Conservation (phyloP, 352 stramenopile species). For the Phytophthora palmivora region DNA sequence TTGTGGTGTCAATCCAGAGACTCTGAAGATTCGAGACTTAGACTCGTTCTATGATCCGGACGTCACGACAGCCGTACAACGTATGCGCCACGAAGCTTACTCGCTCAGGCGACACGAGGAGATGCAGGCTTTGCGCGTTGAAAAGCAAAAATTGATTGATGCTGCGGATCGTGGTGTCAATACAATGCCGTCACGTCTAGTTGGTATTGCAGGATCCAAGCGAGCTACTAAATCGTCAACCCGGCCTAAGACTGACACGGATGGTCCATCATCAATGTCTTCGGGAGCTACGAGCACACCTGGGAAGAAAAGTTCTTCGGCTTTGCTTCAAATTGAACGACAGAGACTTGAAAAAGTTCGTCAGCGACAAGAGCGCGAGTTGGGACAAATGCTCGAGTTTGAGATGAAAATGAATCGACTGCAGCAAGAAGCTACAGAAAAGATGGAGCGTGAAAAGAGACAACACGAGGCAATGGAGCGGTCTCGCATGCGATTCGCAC, state of each 20-base stretch:
- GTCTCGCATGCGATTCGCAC: constrained; percentile 63
- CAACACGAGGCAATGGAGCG: constrained; percentile 76
- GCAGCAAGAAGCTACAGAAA: constrained; percentile 76
- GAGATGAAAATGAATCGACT: constrained; percentile 91
- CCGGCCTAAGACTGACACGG: background rate
- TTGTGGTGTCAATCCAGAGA: constrained; percentile 92
- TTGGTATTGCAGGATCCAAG: constrained; percentile 14
- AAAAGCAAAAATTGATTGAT: constrained; percentile 80
- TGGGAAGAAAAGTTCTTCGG: constrained; percentile 37
- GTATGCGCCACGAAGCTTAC: constrained; percentile 93
- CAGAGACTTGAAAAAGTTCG: constrained; percentile 80
- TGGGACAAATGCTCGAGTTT: constrained; percentile 93
- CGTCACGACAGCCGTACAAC: constrained; percentile 85
- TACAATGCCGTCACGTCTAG: constrained; percentile 9
- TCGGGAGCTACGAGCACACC: constrained; percentile 15
- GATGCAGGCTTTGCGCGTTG: constrained; percentile 86
- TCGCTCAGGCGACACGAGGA: constrained; percentile 92
- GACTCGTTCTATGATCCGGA: constrained; percentile 92
- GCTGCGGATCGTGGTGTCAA: constrained; percentile 40
- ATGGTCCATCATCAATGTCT: constrained; percentile 15
- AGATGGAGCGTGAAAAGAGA: constrained; percentile 69
- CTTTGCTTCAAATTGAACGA: constrained; percentile 73
- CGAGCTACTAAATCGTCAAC: constrained; percentile 20
- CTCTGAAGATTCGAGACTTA: constrained; percentile 91
- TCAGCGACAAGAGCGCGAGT: constrained; percentile 75